Conservation (phyloP, 2,329 filamentous ascomycete genomes). For the Fusarium pseudoanthophilum region DNA sequence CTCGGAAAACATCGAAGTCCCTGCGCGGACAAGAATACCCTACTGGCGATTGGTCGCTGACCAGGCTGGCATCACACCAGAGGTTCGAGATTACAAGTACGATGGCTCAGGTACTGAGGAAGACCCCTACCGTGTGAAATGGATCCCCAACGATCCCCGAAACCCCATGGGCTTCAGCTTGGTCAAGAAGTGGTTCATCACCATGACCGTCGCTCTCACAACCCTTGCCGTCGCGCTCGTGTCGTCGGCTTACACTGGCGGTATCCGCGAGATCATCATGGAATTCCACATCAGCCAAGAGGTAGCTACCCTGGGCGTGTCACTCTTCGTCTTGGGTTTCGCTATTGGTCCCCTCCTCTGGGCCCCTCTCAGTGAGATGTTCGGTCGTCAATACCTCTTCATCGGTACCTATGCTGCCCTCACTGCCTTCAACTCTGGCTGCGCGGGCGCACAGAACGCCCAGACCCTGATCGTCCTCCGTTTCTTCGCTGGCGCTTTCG, state of each 20-base stretch:
- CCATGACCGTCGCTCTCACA: slow-evolving; percentile 30
- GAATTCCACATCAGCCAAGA: slow-evolving; percentile 35
- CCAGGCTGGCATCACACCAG: slow-evolving; percentile 33
- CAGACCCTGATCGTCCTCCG: slow-evolving; percentile 76
- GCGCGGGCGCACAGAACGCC: slow-evolving; percentile 78
- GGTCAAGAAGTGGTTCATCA: slow-evolving; percentile 37
- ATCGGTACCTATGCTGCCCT: slow-evolving; percentile 71
- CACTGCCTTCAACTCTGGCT: slow-evolving; percentile 79
- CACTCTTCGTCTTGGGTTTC: slow-evolving; percentile 38
- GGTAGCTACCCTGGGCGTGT: slow-evolving; percentile 35
- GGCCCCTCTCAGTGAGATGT: slow-evolving; percentile 78
- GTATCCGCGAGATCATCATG: slow-evolving; percentile 28
- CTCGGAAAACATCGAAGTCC: slow-evolving; percentile 25
- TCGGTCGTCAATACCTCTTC: slow-evolving; percentile 71
- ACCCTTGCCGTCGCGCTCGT: slow-evolving; percentile 34
- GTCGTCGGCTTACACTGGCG: slow-evolving; percentile 32
- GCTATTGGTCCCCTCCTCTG: slow-evolving; percentile 79
- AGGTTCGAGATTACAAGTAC: slow-evolving; percentile 33
- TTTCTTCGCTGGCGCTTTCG: slow-evolving; percentile 80
- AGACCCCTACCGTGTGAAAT: slow-evolving; percentile 34
- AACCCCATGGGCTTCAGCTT: slow-evolving; percentile 31
- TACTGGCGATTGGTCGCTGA: slow-evolving; percentile 36
- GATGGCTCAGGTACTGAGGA: slow-evolving; percentile 33
- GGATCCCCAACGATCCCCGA: slow-evolving; percentile 36
- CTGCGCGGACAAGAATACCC: slow-evolving; percentile 28